Evolutionary conservation across 192 early-diverging fungal genomes (phyloP), one percentile per base, ranked within the genome.

Genomic region (Polychytrium aggregatum): DNA sequence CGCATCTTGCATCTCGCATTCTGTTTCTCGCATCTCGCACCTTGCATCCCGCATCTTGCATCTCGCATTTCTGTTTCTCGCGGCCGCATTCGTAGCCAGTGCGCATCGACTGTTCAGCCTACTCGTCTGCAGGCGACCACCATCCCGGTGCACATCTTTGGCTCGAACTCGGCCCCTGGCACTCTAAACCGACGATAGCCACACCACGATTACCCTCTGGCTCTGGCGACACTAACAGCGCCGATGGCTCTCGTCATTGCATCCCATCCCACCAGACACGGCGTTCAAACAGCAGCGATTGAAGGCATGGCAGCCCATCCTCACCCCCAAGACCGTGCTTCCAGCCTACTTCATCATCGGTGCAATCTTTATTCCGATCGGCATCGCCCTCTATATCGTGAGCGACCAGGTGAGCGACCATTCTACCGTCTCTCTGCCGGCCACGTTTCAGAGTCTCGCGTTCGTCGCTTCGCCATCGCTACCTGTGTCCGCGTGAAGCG

Each of bases 271-370:
- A 34, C 16, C 45, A 72, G 70, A 98, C 73, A 97, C 92, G 28
- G 93, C 95, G 26, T 97, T 98, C 61, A 97, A 96, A 73, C 96
- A 99, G 67, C 96, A 99, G 57, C 86, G 96, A 13, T 83, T 99
- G 64, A 92, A 89, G 68, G 88, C 92, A 16, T 99, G 96, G 96
- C 96, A 99, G 68, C 96, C 96, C 0, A 79, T 99, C 38, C 78
- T 99, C 20, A 99, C 94, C 10, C 96, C 96, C 41, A 97, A 95
- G 65, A 92, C 88, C 24, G 96, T 99, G 5, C 63, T 99, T 18
- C 96, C 96, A 10, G 88, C 89, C 27, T 87, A 97, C 48, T 94
- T 99, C 56, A 64, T 87, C 26, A 79, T 96, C 28, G 96, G 96
- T 6, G 81, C 91, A 25, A 67, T 97, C 29, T 97, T 99, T 71